Evolutionary conservation across 2,329 filamentous ascomycete species (phyloP).

Genomic region (Tothia fuscella): DNA sequence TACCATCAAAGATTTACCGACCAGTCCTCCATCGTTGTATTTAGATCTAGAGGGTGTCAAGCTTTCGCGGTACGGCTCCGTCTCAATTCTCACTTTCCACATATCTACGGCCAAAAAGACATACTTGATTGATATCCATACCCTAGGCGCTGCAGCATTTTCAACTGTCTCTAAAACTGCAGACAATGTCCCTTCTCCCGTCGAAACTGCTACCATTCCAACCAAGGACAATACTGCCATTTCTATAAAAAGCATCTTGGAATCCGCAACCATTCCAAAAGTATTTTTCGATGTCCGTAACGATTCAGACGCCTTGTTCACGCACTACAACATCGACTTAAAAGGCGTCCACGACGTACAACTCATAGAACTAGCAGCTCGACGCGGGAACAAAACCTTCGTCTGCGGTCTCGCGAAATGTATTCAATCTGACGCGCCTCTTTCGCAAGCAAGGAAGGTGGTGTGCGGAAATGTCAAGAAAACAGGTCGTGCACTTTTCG

Average conservation of each 20-base stretch:
- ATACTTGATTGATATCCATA: constrained; percentile 36
- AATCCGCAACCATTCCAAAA: constrained; percentile 34
- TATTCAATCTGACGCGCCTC: constrained; percentile 20
- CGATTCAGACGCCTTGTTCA: constrained; percentile 44
- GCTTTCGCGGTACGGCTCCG: constrained; percentile 30
- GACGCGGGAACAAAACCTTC: constrained; percentile 15
- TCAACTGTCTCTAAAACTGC: constrained; percentile 19
- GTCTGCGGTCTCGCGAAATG: constrained; percentile 29
- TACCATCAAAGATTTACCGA: too few relatives aligned
- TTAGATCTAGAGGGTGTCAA: constrained; percentile 39
- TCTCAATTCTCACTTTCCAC: constrained; percentile 35
- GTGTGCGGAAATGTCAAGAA: constrained; percentile 27
- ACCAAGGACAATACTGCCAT: constrained; percentile 14
- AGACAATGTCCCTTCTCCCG: too few relatives aligned
- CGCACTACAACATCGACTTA: constrained; percentile 32
- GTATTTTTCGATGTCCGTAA: constrained; percentile 48
- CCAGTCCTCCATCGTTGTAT: constrained; percentile 25
- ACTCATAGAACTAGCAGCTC: constrained; percentile 40
- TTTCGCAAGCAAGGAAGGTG: constrained; percentile 10
- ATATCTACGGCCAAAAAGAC: constrained; percentile 19
- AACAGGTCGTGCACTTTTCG: constrained; percentile 27
- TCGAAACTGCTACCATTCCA: too few relatives aligned
- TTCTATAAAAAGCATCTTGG: constrained; percentile 31
- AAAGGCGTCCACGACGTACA: constrained; percentile 41
- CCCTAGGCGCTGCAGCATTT: constrained; percentile 29